phyloP scores from a whole-genome alignment of 2,329 filamentous ascomycete species.

The Fusarium haematococcum region DNA sequence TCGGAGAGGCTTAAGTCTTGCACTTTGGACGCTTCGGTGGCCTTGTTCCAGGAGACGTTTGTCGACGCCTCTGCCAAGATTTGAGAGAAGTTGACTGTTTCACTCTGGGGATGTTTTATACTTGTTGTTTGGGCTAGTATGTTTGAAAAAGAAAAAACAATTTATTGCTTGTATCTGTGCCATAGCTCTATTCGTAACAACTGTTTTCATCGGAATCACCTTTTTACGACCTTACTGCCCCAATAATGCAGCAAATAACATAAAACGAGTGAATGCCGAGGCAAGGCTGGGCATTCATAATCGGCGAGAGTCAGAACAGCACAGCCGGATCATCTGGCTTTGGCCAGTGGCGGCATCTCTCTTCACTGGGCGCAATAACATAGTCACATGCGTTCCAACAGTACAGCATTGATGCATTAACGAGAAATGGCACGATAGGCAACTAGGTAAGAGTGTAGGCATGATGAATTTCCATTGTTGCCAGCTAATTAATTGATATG shows the following conservation, averaged over 20 bases:
- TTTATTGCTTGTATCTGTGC: background rate
- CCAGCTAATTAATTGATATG: background rate
- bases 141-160: background rate
- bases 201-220: background rate
- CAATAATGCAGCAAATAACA: background rate
- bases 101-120: background rate
- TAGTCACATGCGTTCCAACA: background rate
- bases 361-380: background rate
- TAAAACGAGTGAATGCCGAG: background rate
- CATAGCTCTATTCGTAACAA: background rate
- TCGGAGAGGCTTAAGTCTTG: slow-evolving; percentile 1
- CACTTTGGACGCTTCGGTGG: background rate
- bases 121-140: background rate
- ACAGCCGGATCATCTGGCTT: background rate
- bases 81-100: background rate
- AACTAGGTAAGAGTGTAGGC: too few relatives aligned
- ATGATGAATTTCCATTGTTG: background rate
- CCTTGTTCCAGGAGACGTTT: background rate
- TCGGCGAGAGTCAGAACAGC: background rate
- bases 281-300: too few relatives aligned
- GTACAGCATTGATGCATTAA: background rate
- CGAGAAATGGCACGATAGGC: background rate
- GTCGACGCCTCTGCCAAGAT: background rate
- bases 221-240: too few relatives aligned
- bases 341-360: background rate